Evolutionary conservation across 352 stramenopile species (phyloP), one percentile per base, ranked within the genome.

Genomic region (Elongisporangium anandrum): DNA sequence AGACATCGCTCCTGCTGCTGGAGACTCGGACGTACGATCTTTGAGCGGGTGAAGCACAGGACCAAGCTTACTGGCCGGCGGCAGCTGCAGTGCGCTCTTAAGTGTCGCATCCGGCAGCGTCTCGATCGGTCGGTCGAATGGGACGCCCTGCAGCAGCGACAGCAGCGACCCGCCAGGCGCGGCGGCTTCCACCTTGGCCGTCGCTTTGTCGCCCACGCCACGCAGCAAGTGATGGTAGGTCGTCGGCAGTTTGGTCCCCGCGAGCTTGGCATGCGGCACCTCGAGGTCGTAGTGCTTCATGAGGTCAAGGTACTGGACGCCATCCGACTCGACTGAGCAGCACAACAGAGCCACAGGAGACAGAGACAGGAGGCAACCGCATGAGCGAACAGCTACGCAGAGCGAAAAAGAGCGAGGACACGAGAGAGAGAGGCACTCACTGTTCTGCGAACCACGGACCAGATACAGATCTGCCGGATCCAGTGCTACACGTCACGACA

Each of bases 111-210:
- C 80, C 2, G 85, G 73, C 17, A 94, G 62, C 19, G 75, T 77
- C 56, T 94, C 82, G 53, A 94, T 91, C 2, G 85, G 85, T 5
- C 85, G 79, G 53, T 92, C 85, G 29, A 94, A 94, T 1, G 85
- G 82, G 3, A 90, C 80, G 21, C 83, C 82, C 21, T 92, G 68
- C 15, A 92, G 55, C 41, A 92, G 68, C 1, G 67, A 65, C 16
- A 91, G 21, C 8, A 94, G 72, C 34, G 87, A 74, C 4, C 83
- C 75, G 48, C 83, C 84, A 24, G 59, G 38, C 16, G 77, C 69
- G 17, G 34, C 34, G 34, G 34, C 34, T 12, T 45, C 34, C 34
- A 45, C 34, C 3, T 57, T 66, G 10, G 72, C 60, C 58, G 53
- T 72, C 22, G 76, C 64, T 16, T 70, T 73, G 39, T 85, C 73